Evolutionary conservation across 2,329 filamentous ascomycete species (phyloP).

Genomic region (Herpotrichia juniperi): DNA sequence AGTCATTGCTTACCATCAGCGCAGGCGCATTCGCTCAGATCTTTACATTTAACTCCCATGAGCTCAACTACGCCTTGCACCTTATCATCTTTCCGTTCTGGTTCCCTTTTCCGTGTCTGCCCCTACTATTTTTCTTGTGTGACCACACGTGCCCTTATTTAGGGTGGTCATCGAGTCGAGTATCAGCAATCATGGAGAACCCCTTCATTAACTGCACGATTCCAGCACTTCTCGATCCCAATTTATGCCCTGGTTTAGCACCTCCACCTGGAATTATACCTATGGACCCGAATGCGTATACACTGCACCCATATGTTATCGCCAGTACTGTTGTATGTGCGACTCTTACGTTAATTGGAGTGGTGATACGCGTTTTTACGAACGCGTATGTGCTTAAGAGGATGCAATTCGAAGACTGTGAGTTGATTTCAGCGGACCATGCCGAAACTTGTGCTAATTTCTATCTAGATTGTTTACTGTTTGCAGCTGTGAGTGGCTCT

Average conservation of each 20-base stretch:
- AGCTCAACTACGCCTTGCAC: too few species aligned
- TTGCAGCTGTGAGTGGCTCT: background rate
- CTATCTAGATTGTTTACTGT: slow-evolving; percentile 1
- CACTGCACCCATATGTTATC: background rate
- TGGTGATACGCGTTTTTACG: slow-evolving; percentile 6
- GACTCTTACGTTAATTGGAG: background rate
- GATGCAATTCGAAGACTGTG: slow-evolving; percentile 14
- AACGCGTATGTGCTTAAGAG: slow-evolving; percentile 7
- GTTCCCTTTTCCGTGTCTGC: too few species aligned
- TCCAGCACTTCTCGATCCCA: background rate
- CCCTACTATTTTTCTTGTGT: too few species aligned
- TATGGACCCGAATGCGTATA: slow-evolving; percentile 4
- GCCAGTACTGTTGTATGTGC: slow-evolving; percentile 4
- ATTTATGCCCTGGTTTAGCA: slow-evolving; percentile 1
- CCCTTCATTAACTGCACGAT: background rate
- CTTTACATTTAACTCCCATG: too few species aligned
- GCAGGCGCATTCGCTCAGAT: too few species aligned
- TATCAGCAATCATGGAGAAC: too few species aligned
- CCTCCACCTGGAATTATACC: slow-evolving; percentile 1
- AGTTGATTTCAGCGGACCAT: background rate
- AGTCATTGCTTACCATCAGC: too few species aligned
- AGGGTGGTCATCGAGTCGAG: too few species aligned
- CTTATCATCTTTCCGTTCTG: too few species aligned
- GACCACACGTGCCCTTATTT: too few species aligned
- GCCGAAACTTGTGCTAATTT: background rate